These are phyloP conservation scores for Rhodotorula kratochvilovae DNA, from an alignment of 768 basidiomycete species.

Conservation along the genomic window DNA sequence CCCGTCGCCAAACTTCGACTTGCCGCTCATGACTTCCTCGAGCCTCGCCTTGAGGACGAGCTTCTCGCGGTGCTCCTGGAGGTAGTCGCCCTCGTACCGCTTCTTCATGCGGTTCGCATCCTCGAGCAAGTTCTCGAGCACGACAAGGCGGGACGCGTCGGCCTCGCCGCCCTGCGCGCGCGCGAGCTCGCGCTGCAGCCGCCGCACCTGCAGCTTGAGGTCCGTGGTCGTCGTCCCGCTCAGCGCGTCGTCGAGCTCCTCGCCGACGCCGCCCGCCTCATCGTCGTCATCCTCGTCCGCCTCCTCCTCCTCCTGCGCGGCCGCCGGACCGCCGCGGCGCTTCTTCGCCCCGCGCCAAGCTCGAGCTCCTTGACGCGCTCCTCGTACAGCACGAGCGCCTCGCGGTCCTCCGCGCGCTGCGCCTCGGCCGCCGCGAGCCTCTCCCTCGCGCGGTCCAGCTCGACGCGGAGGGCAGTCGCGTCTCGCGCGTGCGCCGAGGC, in stretches of 20 bases:
- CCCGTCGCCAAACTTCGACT: slow-evolving; percentile 69
- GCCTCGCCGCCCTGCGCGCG: slow-evolving; percentile 67
- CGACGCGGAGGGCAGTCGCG: slow-evolving; percentile 65
- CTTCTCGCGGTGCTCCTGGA: slow-evolving; percentile 75
- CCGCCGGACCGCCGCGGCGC: slow-evolving; percentile 55
- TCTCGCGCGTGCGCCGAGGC: slow-evolving; percentile 63
- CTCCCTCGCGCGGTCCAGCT: slow-evolving; percentile 72
- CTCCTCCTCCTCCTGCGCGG: slow-evolving; percentile 44
- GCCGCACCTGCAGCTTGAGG: slow-evolving; percentile 78
- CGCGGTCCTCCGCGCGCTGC: slow-evolving; percentile 71
- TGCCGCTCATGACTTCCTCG: slow-evolving; percentile 86
- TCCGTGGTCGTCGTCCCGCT: slow-evolving; percentile 83
- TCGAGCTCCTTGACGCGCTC: slow-evolving; percentile 87
- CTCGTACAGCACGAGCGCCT: slow-evolving; percentile 81
- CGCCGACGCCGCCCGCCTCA: slow-evolving; percentile 59
- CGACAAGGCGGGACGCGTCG: slow-evolving; percentile 69
- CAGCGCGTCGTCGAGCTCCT: slow-evolving; percentile 82
- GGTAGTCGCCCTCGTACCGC: slow-evolving; percentile 81
- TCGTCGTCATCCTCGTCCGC: slow-evolving; percentile 49
- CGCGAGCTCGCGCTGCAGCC: slow-evolving; percentile 73
- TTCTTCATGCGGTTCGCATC: slow-evolving; percentile 87
- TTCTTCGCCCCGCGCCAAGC: slow-evolving; percentile 46
- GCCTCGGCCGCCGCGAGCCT: slow-evolving; percentile 57
- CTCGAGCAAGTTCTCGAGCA: slow-evolving; percentile 85
- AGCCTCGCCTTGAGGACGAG: slow-evolving; percentile 71